Conservation (phyloP, 164 flowering plant genomes). For the Cinnamomum micranthum region DNA sequence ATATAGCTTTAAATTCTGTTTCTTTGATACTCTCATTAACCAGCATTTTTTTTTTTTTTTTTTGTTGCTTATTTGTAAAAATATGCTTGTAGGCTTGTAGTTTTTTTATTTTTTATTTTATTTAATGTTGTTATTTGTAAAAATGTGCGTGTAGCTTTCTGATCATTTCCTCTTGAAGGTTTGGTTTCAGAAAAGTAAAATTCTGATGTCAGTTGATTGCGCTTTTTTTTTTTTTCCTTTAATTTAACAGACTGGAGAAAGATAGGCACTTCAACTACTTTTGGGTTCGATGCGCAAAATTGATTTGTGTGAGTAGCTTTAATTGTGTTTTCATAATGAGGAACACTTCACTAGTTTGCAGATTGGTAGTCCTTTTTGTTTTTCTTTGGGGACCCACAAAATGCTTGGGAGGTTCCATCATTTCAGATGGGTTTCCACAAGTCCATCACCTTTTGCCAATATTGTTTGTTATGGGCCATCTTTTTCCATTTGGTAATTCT, state of each 20-base stretch:
- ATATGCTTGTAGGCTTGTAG: neutral
- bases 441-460: neutral
- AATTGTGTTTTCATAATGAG: neutral
- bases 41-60: neutral
- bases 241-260: conserved; percentile 76
- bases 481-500: neutral
- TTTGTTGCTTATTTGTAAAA: neutral
- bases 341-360: neutral
- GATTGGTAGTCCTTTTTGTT: neutral
- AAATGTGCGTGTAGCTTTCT: too few relatives aligned
- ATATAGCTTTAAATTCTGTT: neutral
- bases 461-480: neutral
- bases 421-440: too few relatives aligned
- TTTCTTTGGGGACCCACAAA: neutral
- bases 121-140: neutral
- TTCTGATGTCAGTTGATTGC: neutral
- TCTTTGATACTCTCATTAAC: neutral
- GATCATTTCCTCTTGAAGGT: too few relatives aligned
- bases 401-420: too few relatives aligned
- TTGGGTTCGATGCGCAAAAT: conserved; percentile 80
- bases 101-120: too few relatives aligned
- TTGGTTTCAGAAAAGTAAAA: too few relatives aligned
- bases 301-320: conserved; percentile 68
- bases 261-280: conserved; percentile 81
- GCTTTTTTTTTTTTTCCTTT: conserved; percentile 5